A percentile compares a stretch with the other conserved stretches of the same genome.
These are phyloP conservation scores for Fraxinus pennsylvanica DNA, from an alignment of 257 asterid species.

Conservation along the genomic window DNA sequence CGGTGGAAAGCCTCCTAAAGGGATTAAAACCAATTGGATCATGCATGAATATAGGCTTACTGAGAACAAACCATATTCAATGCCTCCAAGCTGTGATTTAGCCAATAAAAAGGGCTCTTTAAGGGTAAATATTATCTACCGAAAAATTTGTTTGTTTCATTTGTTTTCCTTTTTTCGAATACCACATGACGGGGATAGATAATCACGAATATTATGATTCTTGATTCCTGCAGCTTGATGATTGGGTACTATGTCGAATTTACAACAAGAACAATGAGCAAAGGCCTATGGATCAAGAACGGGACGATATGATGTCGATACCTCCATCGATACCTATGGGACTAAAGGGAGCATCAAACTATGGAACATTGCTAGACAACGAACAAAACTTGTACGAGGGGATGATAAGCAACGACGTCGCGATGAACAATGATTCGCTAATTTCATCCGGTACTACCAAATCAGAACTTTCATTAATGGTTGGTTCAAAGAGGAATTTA, in stretches of 20 bases:
- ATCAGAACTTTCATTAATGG: not conserved
- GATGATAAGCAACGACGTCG: not conserved
- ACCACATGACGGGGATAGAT: too few species aligned
- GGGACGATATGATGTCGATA: not conserved
- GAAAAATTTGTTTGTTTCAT: too few species aligned
- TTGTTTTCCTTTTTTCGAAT: too few species aligned
- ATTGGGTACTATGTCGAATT: constrained; percentile 5
- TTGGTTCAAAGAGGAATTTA: not conserved
- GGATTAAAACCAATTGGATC: constrained; percentile 51
- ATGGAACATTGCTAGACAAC: not conserved
- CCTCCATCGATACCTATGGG: not conserved
- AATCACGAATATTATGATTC: not conserved
- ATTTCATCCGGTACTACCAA: not conserved
- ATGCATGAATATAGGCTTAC: constrained; percentile 53
- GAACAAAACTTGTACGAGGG: constrained; percentile 1
- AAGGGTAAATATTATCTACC: not conserved
- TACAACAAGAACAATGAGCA: not conserved
- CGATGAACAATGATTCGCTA: not conserved
- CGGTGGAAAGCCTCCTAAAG: constrained; percentile 57
- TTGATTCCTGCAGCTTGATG: not conserved
- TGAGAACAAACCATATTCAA: constrained; percentile 39
- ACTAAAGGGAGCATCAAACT: not conserved
- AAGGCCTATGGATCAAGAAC: not conserved
- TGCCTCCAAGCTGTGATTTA: constrained; percentile 43
- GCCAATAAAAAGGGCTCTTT: constrained; percentile 17